A percentile compares a stretch with the other conserved stretches of the same genome.
These are phyloP conservation scores for Nadsonia commutata DNA, from an alignment of 1,139 yeast species.

Conservation along the genomic window DNA sequence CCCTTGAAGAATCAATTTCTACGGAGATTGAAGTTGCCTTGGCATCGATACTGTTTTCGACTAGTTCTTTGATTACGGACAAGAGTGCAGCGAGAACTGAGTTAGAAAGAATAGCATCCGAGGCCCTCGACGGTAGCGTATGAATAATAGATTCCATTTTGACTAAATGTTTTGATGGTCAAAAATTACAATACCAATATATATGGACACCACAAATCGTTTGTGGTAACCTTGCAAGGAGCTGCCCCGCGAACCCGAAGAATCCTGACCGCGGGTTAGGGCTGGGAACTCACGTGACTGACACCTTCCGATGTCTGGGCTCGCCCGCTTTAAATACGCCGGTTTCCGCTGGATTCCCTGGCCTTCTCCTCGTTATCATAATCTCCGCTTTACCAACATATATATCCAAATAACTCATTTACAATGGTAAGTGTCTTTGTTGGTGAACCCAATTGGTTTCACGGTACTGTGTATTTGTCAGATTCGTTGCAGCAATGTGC, in stretches of 20 bases:
- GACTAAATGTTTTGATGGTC: too few relatives aligned
- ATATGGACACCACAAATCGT: not conserved
- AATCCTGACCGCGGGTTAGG: not conserved
- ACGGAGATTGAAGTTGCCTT: not conserved
- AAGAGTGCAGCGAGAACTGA: not conserved
- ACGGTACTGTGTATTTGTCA: conserved; percentile 11
- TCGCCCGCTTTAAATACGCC: not conserved
- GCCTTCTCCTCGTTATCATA: not conserved
- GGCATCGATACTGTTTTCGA: not conserved
- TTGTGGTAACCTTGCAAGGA: not conserved
- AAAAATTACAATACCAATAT: too few relatives aligned
- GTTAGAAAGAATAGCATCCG: too few relatives aligned
- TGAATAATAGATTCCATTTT: too few relatives aligned
- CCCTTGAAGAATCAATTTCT: not conserved
- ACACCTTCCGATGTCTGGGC: not conserved
- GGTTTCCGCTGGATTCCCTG: not conserved
- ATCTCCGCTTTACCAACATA: not conserved
- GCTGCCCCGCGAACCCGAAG: too few relatives aligned
- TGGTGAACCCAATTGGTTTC: too few relatives aligned
- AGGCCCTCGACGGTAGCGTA: too few relatives aligned
- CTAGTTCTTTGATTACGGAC: not conserved
- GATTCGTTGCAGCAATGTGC: conserved; percentile 14
- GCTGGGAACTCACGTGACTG: not conserved
- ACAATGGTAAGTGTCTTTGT: not conserved
- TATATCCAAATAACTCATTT: not conserved